Base-by-base conservation (phyloP, 1,139 yeast genomes). In the Geotrichum histeridarum region DNA sequence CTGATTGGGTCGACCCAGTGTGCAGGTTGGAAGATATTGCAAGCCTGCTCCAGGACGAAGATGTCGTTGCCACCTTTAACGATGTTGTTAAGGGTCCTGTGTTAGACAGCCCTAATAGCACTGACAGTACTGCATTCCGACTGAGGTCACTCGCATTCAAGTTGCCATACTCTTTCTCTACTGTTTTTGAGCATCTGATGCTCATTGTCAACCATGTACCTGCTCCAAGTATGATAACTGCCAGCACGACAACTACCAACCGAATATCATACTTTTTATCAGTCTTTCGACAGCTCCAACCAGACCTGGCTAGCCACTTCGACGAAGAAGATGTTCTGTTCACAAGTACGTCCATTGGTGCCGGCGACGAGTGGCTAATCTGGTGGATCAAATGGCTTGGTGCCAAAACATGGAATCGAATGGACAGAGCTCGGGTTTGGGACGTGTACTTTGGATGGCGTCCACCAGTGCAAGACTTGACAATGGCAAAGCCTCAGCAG, bases 301-400 rank as follows among this genome's bases (percentile, higher is more conserved):
- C 96, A 1, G 96, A 87, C 63, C 70, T 91, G 49, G 83, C 88
- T 51, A 80, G 78, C 57, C 87, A 82, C 59, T 81, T 91, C 60
- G 84, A 82, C 48, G 95, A 89, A 64, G 97, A 91, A 64, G 93
- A 86, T 59, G 80, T 86, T 42, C 70, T 86, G 51, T 14, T 15
- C 11, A n/a, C 37, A 14, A 22, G 41, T 30, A 76, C 80, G 54
- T 78, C 82, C 49, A 61, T 64, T 18, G 71, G 80, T 49, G 77
- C 79, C 54, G 91, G 87, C 62, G 94, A 87, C 63, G 93, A 86
- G 65, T 91, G 97, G 97, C 74, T 90, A 38, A 77, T 88, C 38
- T 91, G 96, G 95, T 91, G 97, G 97, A 74, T 90, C 60, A 88
- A 89, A 66, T 90, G 87, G 77, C 81, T 87, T 64, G 96, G 97